Conservation (phyloP, 192 early-diverging fungal genomes). For the Coemansia sp. region DNA sequence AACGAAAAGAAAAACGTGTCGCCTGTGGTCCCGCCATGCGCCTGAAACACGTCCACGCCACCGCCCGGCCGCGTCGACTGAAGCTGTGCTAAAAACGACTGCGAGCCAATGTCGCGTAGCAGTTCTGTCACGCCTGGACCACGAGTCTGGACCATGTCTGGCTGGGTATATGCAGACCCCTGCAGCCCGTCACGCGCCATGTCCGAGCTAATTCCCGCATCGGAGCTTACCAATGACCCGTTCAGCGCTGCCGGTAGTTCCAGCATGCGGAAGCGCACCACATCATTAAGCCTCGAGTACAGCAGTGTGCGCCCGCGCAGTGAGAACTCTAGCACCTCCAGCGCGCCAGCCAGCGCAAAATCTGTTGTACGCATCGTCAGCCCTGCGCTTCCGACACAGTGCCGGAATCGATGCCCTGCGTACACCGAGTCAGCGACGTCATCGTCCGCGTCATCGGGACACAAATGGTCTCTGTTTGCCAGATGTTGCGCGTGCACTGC, state of each 20-base stretch:
- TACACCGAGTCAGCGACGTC: slow-evolving; percentile 37
- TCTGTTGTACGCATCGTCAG: slow-evolving; percentile 22
- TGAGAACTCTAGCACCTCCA: slow-evolving; percentile 51
- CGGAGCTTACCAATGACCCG: slow-evolving; percentile 23
- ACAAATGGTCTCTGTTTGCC: slow-evolving; percentile 19
- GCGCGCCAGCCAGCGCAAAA: slow-evolving; percentile 30
- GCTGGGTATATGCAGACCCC: neutral
- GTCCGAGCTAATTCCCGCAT: neutral
- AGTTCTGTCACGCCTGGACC: slow-evolving; percentile 39
- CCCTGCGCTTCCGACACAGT: slow-evolving; percentile 37
- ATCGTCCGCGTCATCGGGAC: slow-evolving; percentile 21
- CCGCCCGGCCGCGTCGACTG: slow-evolving; percentile 39
- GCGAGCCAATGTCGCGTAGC: slow-evolving; percentile 40
- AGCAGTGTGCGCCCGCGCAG: slow-evolving; percentile 42
- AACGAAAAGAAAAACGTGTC: slow-evolving; percentile 55
- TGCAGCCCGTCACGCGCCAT: neutral
- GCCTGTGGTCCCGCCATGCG: slow-evolving; percentile 34
- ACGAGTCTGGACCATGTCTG: slow-evolving; percentile 17
- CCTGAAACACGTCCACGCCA: slow-evolving; percentile 45
- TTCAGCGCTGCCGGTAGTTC: slow-evolving; percentile 20
- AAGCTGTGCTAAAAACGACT: slow-evolving; percentile 45
- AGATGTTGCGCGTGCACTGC: slow-evolving; percentile 11
- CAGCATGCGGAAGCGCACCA: slow-evolving; percentile 47
- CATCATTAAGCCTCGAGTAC: slow-evolving; percentile 50
- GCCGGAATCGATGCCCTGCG: slow-evolving; percentile 19